Percentiles rank a stretch among this genome's conserved stretches.
These are phyloP conservation scores for Ophiostoma tasmaniense DNA, from an alignment of 2,329 filamentous ascomycete genomes.

Conservation along the genomic window DNA sequence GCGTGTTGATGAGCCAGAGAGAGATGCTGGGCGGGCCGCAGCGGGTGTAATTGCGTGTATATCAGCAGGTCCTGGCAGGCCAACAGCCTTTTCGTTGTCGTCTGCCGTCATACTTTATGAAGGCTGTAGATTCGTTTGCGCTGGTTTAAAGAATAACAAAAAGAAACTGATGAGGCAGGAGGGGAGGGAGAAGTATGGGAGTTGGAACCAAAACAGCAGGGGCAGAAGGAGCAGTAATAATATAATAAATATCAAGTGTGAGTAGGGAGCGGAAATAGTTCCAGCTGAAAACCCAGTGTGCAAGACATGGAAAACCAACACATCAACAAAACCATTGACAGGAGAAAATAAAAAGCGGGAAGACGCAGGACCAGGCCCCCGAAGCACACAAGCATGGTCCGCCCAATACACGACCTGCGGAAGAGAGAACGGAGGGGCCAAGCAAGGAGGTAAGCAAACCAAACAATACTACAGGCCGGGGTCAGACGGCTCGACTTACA, in stretches of 20 bases:
- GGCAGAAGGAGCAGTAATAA: not conserved
- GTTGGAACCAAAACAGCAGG: not conserved
- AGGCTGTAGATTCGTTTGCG: not conserved
- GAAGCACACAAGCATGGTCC: not conserved
- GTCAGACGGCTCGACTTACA: not conserved
- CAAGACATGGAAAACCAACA: not conserved
- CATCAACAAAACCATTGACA: not conserved
- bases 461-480: not conserved
- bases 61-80: not conserved
- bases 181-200: not conserved
- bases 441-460: not conserved
- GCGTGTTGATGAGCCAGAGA: not conserved
- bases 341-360: not conserved
- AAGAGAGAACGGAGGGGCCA: not conserved
- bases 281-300: not conserved
- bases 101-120: not conserved
- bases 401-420: not conserved
- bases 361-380: not conserved
- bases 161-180: not conserved
- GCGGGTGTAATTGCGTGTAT: not conserved
- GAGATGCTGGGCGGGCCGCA: not conserved
- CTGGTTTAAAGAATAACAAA: not conserved
- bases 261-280: not conserved
- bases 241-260: not conserved
- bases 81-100: not conserved